Evolutionary conservation across 495 filamentous ascomycete genomes (phyloP).

Genomic region (Neurospora discreta): DNA sequence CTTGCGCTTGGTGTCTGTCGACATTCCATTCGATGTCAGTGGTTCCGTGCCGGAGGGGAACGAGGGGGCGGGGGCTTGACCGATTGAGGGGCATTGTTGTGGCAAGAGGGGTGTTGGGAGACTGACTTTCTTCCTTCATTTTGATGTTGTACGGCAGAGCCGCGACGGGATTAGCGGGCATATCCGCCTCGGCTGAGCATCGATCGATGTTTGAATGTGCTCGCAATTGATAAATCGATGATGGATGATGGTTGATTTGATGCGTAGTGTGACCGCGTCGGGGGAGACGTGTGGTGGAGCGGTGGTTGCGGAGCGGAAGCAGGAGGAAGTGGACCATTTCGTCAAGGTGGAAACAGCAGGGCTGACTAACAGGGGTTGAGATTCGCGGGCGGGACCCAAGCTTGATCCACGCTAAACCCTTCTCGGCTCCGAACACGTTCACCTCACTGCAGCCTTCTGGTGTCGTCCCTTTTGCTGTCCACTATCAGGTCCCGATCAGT

Average conservation of each 20-base stretch:
- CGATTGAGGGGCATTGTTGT: neutral
- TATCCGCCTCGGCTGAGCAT: neutral
- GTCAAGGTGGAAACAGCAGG: conserved; percentile 12
- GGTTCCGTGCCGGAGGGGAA: neutral
- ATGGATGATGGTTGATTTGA: neutral
- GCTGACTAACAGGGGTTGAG: neutral
- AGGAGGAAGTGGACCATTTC: conserved; percentile 3
- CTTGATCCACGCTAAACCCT: conserved; percentile 6
- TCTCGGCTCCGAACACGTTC: conserved; percentile 16
- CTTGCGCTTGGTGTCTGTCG: conserved; percentile 61
- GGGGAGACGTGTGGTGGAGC: neutral
- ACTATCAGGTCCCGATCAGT: neutral
- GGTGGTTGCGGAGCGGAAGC: neutral
- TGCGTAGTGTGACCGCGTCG: neutral
- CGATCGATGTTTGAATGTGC: neutral
- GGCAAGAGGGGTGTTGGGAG: neutral
- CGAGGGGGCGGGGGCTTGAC: neutral
- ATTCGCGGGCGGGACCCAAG: neutral
- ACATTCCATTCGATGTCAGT: neutral
- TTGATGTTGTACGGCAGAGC: conserved; percentile 11
- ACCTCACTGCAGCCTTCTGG: neutral
- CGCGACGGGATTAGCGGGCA: conserved; percentile 3
- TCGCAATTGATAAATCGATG: neutral
- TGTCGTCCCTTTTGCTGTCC: neutral
- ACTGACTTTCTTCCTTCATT: conserved; percentile 40